A percentile compares a stretch with the other conserved stretches of the same genome.
Conservation (phyloP, 116 monocot species). For the Dioscorea cayenensis region DNA sequence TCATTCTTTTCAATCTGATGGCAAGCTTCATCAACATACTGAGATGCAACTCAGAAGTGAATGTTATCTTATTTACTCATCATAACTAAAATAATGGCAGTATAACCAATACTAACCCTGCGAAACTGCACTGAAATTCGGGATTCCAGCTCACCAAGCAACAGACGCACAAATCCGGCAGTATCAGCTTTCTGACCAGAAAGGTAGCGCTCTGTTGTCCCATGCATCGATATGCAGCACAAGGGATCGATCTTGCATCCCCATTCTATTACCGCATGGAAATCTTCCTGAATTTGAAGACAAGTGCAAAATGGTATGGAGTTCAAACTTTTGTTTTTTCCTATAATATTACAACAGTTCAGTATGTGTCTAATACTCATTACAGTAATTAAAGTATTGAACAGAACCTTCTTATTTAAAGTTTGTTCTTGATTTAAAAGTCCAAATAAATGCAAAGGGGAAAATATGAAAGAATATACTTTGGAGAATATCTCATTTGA, state of each 20-base stretch:
- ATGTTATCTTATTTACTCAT: not conserved
- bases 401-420: not conserved
- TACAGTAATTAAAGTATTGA: not conserved
- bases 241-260: slow-evolving; percentile 95
- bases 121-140: slow-evolving; percentile 79
- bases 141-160: slow-evolving; percentile 84
- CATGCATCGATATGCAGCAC: slow-evolving; percentile 97
- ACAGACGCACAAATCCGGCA: slow-evolving; percentile 89
- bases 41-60: not conserved
- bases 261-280: slow-evolving; percentile 96
- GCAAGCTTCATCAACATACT: slow-evolving; percentile 99
- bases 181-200: slow-evolving; percentile 99
- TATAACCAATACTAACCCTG: slow-evolving; percentile 29
- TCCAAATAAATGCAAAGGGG: no score
- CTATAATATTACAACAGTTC: not conserved
- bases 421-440: no score
- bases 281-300: slow-evolving; percentile 67
- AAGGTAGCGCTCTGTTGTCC: slow-evolving; percentile 94
- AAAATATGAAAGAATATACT: no score
- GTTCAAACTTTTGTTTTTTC: slow-evolving; percentile 7
- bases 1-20: slow-evolving; percentile 91
- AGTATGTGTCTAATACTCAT: not conserved
- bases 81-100: not conserved
- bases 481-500: no score
- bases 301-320: not conserved